These are phyloP conservation scores for Lichtheimia corymbifera DNA, from an alignment of 371 early-diverging fungal species.

Conservation along the genomic window DNA sequence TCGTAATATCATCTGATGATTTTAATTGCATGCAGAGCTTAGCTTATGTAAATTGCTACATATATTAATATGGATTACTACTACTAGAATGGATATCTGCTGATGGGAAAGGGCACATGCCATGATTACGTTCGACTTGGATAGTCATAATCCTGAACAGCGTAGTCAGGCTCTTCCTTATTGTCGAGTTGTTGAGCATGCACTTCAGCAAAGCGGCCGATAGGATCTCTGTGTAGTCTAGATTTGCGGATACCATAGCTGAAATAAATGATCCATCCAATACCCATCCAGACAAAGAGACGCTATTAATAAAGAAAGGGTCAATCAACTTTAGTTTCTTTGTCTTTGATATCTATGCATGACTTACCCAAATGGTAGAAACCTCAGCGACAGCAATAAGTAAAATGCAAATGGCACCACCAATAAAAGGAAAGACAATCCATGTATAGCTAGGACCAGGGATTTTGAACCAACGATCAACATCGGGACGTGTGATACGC, in stretches of 20 bases:
- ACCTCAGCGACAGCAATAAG: slow-evolving; percentile 66
- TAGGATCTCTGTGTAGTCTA: slow-evolving; percentile 39
- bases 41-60: too few species aligned
- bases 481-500: slow-evolving; percentile 74
- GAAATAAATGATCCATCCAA: slow-evolving; percentile 75
- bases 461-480: slow-evolving; percentile 75
- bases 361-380: slow-evolving; percentile 51
- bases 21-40: background rate
- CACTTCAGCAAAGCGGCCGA: slow-evolving; percentile 31
- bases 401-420: slow-evolving; percentile 59
- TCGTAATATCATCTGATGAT: background rate
- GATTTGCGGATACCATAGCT: slow-evolving; percentile 69
- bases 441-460: slow-evolving; percentile 64
- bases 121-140: slow-evolving; percentile 5
- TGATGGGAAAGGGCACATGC: too few species aligned
- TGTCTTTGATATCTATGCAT: background rate
- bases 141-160: slow-evolving; percentile 15
- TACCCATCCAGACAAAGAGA: slow-evolving; percentile 66
- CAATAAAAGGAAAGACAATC: slow-evolving; percentile 60
- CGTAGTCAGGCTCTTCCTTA: slow-evolving; percentile 10
- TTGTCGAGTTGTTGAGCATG: slow-evolving; percentile 1
- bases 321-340: background rate
- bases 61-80: too few species aligned
- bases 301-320: slow-evolving; percentile 13
- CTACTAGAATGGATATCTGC: too few species aligned